These are phyloP conservation scores for Lepidium aucheri DNA, from an alignment of 345 rosid species.

Conservation along the genomic window DNA sequence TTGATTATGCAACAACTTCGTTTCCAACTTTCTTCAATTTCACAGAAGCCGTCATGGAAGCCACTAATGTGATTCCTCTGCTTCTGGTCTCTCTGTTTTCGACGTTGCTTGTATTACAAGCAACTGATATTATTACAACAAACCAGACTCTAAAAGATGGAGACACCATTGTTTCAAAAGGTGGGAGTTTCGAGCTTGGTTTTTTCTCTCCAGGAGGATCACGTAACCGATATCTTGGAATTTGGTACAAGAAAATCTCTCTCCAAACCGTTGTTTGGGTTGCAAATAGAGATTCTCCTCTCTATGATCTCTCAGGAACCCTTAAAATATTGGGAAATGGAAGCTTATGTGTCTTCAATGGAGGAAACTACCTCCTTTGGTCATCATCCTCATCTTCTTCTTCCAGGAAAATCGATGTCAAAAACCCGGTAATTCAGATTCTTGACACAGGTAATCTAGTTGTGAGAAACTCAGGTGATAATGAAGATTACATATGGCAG, in stretches of 20 bases:
- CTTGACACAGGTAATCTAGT: slow-evolving; percentile 70
- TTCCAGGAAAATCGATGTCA: background rate
- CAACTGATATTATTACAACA: slow-evolving; percentile 5
- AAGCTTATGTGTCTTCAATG: slow-evolving; percentile 28
- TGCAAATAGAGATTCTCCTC: slow-evolving; percentile 74
- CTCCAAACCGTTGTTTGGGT: slow-evolving; percentile 34
- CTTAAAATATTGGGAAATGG: slow-evolving; percentile 35
- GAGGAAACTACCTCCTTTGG: slow-evolving; percentile 37
- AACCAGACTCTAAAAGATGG: slow-evolving; percentile 25
- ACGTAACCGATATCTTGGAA: slow-evolving; percentile 24
- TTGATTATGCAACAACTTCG: background rate
- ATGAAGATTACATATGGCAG: slow-evolving; percentile 52
- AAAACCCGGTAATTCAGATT: slow-evolving; percentile 44
- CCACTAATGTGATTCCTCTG: slow-evolving; percentile 6
- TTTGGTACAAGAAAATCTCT: slow-evolving; percentile 28
- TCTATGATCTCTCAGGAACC: slow-evolving; percentile 46
- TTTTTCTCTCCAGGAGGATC: slow-evolving; percentile 28
- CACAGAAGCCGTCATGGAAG: slow-evolving; percentile 13
- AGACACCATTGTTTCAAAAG: slow-evolving; percentile 23
- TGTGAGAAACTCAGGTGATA: slow-evolving; percentile 35
- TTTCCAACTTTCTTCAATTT: background rate
- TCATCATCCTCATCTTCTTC: slow-evolving; percentile 42
- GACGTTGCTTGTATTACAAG: background rate
- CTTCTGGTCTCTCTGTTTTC: slow-evolving; percentile 14
- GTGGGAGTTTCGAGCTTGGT: slow-evolving; percentile 23